Evolutionary conservation across 192 early-diverging fungal species (phyloP).

Genomic region (Funneliformis mosseae): DNA sequence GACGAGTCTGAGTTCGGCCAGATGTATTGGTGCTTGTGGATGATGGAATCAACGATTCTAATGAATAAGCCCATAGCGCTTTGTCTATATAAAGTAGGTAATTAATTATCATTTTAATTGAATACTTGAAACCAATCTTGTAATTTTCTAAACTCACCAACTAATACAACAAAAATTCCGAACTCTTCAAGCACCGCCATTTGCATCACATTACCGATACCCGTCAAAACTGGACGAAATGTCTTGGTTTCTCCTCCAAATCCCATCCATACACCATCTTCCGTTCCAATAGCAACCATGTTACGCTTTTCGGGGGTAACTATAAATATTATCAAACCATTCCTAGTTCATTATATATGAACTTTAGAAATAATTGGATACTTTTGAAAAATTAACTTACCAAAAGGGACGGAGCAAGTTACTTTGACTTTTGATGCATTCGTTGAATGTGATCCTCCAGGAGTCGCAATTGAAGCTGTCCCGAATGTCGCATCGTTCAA

Average conservation of each 20-base stretch:
- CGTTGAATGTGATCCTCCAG: background rate
- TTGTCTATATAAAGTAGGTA: slow-evolving; percentile 45
- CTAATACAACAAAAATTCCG: slow-evolving; percentile 78
- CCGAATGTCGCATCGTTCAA: slow-evolving; percentile 29
- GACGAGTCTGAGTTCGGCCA: slow-evolving; percentile 53
- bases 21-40: slow-evolving; percentile 22
- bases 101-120: background rate
- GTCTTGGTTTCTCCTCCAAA: slow-evolving; percentile 67
- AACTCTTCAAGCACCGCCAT: slow-evolving; percentile 83
- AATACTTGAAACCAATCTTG: background rate
- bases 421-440: slow-evolving; percentile 59
- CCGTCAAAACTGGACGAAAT: slow-evolving; percentile 49
- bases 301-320: slow-evolving; percentile 58
- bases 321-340: background rate
- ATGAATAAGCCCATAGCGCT: slow-evolving; percentile 72
- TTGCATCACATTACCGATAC: slow-evolving; percentile 73
- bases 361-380: background rate
- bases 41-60: slow-evolving; percentile 58
- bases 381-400: slow-evolving; percentile 34
- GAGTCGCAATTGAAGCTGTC: background rate
- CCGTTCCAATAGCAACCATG: slow-evolving; percentile 79
- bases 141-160: slow-evolving; percentile 55
- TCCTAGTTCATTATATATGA: background rate
- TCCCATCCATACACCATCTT: slow-evolving; percentile 67
- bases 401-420: slow-evolving; percentile 58